phyloP scores from a whole-genome alignment of 163 green algal genomes.

The Smithsoniella earleae region DNA sequence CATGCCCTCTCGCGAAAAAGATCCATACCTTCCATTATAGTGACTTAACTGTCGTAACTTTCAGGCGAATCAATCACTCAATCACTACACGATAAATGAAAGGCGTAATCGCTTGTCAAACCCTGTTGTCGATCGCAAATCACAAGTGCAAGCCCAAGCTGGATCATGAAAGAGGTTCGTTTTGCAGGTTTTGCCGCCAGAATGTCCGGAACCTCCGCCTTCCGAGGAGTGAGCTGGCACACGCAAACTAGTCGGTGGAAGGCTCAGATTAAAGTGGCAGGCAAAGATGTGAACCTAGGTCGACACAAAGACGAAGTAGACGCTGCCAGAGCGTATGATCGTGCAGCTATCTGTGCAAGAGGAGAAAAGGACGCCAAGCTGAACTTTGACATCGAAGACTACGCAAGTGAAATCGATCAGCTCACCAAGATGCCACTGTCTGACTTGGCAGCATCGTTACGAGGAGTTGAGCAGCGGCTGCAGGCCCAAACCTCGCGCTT shows the following conservation, averaged over 20 bases:
- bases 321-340: slow-evolving; percentile 32
- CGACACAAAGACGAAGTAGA: slow-evolving; percentile 31
- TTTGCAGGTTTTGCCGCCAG: slow-evolving; percentile 21
- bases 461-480: slow-evolving; percentile 29
- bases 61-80: too few relatives aligned
- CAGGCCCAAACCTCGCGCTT: slow-evolving; percentile 27
- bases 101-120: too few relatives aligned
- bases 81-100: too few relatives aligned
- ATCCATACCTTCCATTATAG: neutral
- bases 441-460: slow-evolving; percentile 30
- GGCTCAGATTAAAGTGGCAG: slow-evolving; percentile 33
- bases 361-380: slow-evolving; percentile 32
- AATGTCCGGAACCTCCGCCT: slow-evolving; percentile 27
- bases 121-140: neutral
- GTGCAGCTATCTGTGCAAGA: slow-evolving; percentile 29
- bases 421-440: slow-evolving; percentile 19
- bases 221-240: slow-evolving; percentile 34
- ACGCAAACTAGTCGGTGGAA: slow-evolving; percentile 34
- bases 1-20: neutral
- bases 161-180: too few relatives aligned
- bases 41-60: too few relatives aligned
- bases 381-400: slow-evolving; percentile 31
- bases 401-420: slow-evolving; percentile 3
- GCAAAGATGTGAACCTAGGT: slow-evolving; percentile 33
- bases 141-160: too few relatives aligned